These are phyloP conservation scores for Piper longum DNA, from an alignment of 164 flowering plant genomes.

Conservation along the genomic window DNA sequence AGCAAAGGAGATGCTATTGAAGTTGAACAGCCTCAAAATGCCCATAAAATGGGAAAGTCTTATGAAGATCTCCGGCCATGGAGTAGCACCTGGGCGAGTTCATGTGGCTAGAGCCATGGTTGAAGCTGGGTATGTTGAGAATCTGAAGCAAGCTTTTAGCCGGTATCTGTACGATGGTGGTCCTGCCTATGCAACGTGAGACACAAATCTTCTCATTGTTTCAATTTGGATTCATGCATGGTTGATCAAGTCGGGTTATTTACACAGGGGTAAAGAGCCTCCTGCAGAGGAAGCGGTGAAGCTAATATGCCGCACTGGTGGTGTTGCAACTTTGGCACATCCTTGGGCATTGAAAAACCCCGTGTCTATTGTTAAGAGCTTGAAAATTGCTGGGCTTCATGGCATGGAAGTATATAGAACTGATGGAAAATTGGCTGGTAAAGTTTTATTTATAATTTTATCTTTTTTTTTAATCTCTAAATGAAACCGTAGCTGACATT, in stretches of 20 bases:
- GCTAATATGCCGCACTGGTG: conserved; percentile 65
- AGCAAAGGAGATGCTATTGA: conserved; percentile 60
- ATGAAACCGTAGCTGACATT: no score
- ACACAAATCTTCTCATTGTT: background rate
- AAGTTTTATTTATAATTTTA: background rate
- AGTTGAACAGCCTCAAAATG: conserved; percentile 61
- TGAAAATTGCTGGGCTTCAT: conserved; percentile 82
- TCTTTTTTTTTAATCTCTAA: no score
- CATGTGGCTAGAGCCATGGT: conserved; percentile 95
- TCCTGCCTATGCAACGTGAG: conserved; percentile 90
- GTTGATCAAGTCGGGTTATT: background rate
- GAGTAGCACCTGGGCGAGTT: conserved; percentile 89
- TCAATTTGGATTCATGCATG: background rate
- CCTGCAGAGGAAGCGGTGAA: conserved; percentile 59
- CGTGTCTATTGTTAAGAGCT: conserved; percentile 33
- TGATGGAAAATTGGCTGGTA: conserved; percentile 81
- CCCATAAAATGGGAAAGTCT: conserved; percentile 87
- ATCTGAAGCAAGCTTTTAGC: conserved; percentile 78
- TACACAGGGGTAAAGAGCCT: conserved; percentile 72
- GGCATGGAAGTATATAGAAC: conserved; percentile 85
- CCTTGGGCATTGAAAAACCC: conserved; percentile 94
- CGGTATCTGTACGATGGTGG: conserved; percentile 88
- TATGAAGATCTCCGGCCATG: conserved; percentile 70
- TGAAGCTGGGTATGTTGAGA: conserved; percentile 86
- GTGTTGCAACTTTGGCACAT: conserved; percentile 73